Conservation (phyloP, 2,329 filamentous ascomycete species). For the Alternaria consortialis region DNA sequence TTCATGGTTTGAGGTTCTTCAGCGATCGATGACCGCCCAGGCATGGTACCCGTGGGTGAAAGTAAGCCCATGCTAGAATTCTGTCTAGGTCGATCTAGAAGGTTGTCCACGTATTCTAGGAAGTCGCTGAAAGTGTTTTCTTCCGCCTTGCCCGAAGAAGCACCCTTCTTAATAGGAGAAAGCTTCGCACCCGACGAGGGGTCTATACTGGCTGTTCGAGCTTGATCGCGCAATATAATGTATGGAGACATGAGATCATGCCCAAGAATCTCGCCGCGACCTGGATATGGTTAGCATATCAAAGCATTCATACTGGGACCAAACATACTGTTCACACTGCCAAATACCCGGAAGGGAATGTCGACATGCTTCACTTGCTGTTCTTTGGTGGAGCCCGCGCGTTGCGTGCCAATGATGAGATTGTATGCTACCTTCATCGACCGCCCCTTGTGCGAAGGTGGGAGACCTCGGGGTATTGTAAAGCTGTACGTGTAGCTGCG, state of each 20-base stretch:
- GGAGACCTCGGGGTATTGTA: conserved; percentile 84
- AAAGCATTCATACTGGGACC: background rate
- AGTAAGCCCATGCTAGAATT: conserved; percentile 65
- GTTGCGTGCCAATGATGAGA: conserved; percentile 89
- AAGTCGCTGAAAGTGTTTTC: conserved; percentile 54
- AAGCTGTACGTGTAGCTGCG: conserved; percentile 88
- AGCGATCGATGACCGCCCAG: conserved; percentile 60
- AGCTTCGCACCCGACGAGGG: conserved; percentile 13
- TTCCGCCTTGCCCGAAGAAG: conserved; percentile 46
- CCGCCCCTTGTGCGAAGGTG: conserved; percentile 88
- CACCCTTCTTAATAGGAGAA: conserved; percentile 29
- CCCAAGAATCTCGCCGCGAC: conserved; percentile 83
- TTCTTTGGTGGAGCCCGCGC: conserved; percentile 78
- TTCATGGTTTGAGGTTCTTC: conserved; percentile 72
- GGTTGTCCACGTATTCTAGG: conserved; percentile 58
- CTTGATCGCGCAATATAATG: conserved; percentile 85
- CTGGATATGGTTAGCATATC: conserved; percentile 47
- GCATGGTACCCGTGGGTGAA: conserved; percentile 72
- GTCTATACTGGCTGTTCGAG: conserved; percentile 60
- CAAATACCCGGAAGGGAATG: conserved; percentile 89
- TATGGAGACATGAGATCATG: conserved; percentile 97
- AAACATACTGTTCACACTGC: conserved; percentile 78
- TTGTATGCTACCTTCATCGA: conserved; percentile 94
- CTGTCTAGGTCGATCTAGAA: conserved; percentile 48
- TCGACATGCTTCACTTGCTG: conserved; percentile 88